These are phyloP conservation scores for Candida ficus DNA, from an alignment of 805 yeast species.

Conservation along the genomic window DNA sequence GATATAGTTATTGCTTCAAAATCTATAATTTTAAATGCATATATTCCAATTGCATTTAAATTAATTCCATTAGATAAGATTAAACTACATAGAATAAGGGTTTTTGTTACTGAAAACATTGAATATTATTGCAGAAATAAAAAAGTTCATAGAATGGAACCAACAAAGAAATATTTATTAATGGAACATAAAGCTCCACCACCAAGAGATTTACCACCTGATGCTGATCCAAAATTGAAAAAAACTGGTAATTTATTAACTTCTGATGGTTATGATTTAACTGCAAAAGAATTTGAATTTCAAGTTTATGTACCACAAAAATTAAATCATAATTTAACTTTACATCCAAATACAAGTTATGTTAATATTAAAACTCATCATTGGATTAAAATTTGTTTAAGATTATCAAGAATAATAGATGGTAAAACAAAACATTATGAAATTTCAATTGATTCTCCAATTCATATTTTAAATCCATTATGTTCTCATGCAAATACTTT, in stretches of 20 bases:
- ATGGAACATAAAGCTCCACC: slow-evolving; percentile 72
- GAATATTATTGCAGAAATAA: slow-evolving; percentile 86
- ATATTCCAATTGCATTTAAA: slow-evolving; percentile 77
- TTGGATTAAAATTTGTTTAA: slow-evolving; percentile 87
- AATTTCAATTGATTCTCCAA: slow-evolving; percentile 91
- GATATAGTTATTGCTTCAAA: slow-evolving; percentile 91
- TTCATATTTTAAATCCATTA: slow-evolving; percentile 68
- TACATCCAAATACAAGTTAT: slow-evolving; percentile 85
- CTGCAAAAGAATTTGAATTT: slow-evolving; percentile 78
- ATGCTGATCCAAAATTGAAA: slow-evolving; percentile 33
- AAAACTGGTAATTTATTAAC: slow-evolving; percentile 36
- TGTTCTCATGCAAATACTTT: slow-evolving; percentile 81
- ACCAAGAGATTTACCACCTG: slow-evolving; percentile 27
- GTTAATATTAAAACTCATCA: slow-evolving; percentile 83
- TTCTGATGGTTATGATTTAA: slow-evolving; percentile 43
- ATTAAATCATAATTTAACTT: slow-evolving; percentile 46
- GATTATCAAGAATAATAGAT: slow-evolving; percentile 66
- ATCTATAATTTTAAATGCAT: slow-evolving; percentile 77
- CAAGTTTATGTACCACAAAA: slow-evolving; percentile 78
- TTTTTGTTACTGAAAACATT: slow-evolving; percentile 81
- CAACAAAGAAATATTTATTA: slow-evolving; percentile 71
- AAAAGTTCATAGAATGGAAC: slow-evolving; percentile 90
- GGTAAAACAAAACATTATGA: slow-evolving; percentile 86
- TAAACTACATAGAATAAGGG: slow-evolving; percentile 77
- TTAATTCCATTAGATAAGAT: slow-evolving; percentile 84